phyloP scores from a whole-genome alignment of 208 protist genomes.

The Eutreptiella sp. region DNA sequence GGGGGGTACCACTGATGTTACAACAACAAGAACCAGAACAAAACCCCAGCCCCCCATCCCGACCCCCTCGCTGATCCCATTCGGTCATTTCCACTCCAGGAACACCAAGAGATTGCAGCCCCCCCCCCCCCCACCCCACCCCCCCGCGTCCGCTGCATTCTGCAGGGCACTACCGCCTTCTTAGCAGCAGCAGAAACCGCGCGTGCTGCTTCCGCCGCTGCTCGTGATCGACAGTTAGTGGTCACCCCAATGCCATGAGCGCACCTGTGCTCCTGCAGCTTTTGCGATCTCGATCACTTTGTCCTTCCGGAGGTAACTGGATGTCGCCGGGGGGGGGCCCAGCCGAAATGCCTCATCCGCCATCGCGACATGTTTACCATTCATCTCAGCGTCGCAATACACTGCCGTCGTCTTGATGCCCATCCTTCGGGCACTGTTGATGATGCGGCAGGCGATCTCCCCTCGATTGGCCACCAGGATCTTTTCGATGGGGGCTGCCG shows the following conservation, averaged over 20 bases:
- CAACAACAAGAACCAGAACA: too few relatives aligned
- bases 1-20: too few relatives aligned
- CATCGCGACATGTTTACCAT: slow-evolving; percentile 79
- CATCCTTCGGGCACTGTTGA: slow-evolving; percentile 74
- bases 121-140: too few relatives aligned
- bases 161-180: too few relatives aligned
- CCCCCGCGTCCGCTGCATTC: too few relatives aligned
- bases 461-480: slow-evolving; percentile 94
- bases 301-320: slow-evolving; percentile 82
- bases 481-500: slow-evolving; percentile 82
- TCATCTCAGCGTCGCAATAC: slow-evolving; percentile 80
- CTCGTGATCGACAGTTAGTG: neutral
- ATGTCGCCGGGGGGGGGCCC: slow-evolving; percentile 45
- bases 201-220: neutral
- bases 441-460: slow-evolving; percentile 94
- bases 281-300: slow-evolving; percentile 83
- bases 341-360: slow-evolving; percentile 70
- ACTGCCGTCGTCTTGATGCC: slow-evolving; percentile 93
- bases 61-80: too few relatives aligned
- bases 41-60: too few relatives aligned
- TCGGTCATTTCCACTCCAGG: too few relatives aligned
- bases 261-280: slow-evolving; percentile 56
- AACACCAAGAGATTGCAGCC: too few relatives aligned
- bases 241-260: too few relatives aligned
- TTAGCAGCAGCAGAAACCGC: too few relatives aligned